Evolutionary conservation across 257 asterid genomes (phyloP), one percentile per base, ranked within the genome.

Genomic region (Solanum virginianum): DNA sequence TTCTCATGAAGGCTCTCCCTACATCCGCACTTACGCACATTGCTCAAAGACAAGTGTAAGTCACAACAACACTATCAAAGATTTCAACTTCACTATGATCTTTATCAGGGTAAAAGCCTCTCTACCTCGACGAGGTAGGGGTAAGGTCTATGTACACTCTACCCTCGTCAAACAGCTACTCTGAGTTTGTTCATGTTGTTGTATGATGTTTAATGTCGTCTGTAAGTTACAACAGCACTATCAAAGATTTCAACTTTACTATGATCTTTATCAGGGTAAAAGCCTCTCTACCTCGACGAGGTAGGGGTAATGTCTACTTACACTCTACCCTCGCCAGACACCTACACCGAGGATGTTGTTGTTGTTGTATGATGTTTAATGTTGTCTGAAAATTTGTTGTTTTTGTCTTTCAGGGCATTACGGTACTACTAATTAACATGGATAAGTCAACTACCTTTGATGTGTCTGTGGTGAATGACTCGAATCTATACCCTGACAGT

Each of bases 401-500:
- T 12, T 69, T 15, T 32, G 77, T 24, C 56, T 81, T 55, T 55
- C 95, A 92, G 97, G 63, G 69, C 10, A 94, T 94, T 53, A 45
- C 97, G 3, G 63, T 93, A 22, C 92, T 94, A 18, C 65, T 92
- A 11, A 95, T 93, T 89, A 95, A 95, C 92, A 89, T 94, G 96
- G 94, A 95, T 5, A 95, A 94, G 53, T 91, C 94, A 6, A 95
- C 95, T 4, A 86, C 79, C 39, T 91, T 88, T 65, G 89, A 92
- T 22, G 91, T 93, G 57, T 74, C 88, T 32, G 80, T 91, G 8
- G 88, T 29, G 55, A 85, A 88, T 20, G 92, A 91, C 16, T 15
- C 85, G 29, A 90, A 89, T 57, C 29, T 83, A 60, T 71, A 85
- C 84, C 20, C 70, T 54, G 62, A 51, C 0, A 2, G 47, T 24